Conservation (phyloP, 768 basidiomycete species). For the Trametes maxima region DNA sequence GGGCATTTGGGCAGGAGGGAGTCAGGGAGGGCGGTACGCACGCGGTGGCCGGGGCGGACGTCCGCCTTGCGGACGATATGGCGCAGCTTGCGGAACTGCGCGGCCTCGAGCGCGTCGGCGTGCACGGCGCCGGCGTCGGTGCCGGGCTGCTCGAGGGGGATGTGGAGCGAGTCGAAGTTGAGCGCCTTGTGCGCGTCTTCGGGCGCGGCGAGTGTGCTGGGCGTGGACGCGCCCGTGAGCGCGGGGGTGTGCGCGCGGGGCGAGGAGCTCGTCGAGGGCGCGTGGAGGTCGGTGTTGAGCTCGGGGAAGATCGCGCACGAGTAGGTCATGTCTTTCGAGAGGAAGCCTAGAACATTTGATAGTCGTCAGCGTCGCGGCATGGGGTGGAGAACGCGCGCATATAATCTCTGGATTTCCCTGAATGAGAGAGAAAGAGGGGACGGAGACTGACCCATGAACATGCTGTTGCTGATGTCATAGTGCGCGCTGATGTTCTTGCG, state of each 20-base stretch:
- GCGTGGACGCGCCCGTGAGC: constrained; percentile 18
- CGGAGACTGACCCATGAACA: constrained; percentile 58
- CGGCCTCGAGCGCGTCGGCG: constrained; percentile 28
- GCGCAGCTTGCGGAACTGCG: constrained; percentile 54
- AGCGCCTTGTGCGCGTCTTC: constrained; percentile 14
- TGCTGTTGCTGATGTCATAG: constrained; percentile 78
- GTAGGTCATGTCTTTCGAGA: constrained; percentile 77
- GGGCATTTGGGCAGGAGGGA: neutral
- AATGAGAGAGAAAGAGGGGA: neutral
- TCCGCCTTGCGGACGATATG: constrained; percentile 68
- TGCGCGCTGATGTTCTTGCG: constrained; percentile 73
- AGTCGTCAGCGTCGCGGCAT: neutral
- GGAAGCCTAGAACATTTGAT: constrained; percentile 41
- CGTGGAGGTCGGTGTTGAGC: constrained; percentile 57
- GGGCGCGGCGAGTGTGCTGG: constrained; percentile 4
- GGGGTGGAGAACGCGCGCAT: neutral
- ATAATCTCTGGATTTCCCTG: neutral
- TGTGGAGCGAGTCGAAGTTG: neutral
- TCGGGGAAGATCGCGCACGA: constrained; percentile 71
- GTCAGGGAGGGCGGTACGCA: constrained; percentile 13
- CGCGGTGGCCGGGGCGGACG: constrained; percentile 51
- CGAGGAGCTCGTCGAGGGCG: neutral
- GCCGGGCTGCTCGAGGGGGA: neutral
- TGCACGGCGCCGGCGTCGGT: neutral
- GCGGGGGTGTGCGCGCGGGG: constrained; percentile 9